Percentiles rank a stretch among this genome's conserved stretches.
phyloP scores from a whole-genome alignment of 352 stramenopile species.

The Aphanomyces cochlioides region DNA sequence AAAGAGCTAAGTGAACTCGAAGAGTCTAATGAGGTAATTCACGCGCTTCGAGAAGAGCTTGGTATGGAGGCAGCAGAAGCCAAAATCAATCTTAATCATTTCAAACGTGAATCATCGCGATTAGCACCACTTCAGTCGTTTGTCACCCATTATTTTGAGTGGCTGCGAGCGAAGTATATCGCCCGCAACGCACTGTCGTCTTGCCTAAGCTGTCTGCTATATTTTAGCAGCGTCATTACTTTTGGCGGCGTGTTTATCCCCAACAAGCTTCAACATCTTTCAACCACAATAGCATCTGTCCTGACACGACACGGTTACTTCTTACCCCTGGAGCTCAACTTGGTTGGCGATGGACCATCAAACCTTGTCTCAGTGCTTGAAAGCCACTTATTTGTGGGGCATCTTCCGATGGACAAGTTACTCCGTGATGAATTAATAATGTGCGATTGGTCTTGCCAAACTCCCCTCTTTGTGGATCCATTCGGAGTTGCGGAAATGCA shows the following conservation, averaged over 20 bases:
- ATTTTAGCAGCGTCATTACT: background rate
- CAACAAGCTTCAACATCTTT: background rate
- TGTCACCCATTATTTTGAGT: background rate
- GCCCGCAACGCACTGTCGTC: background rate
- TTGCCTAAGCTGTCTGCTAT: background rate
- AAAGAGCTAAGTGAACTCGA: background rate
- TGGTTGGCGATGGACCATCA: slow-evolving; percentile 2
- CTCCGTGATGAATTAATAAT: slow-evolving; percentile 1
- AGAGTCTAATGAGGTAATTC: background rate
- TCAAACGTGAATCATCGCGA: background rate
- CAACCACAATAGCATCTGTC: background rate
- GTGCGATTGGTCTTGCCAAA: slow-evolving; percentile 18
- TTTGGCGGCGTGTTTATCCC: background rate
- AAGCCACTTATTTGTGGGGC: background rate
- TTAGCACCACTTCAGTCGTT: slow-evolving; percentile 7
- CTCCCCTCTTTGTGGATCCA: slow-evolving; percentile 12
- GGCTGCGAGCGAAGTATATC: slow-evolving; percentile 18
- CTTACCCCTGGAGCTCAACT: slow-evolving; percentile 5
- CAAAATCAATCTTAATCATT: background rate
- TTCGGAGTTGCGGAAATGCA: slow-evolving; percentile 10
- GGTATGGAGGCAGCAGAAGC: slow-evolving; percentile 4
- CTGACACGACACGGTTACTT: slow-evolving; percentile 10
- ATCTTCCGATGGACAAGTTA: slow-evolving; percentile 2
- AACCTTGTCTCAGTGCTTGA: slow-evolving; percentile 17
- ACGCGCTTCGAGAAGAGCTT: slow-evolving; percentile 1